Base-by-base conservation (phyloP, 805 yeast genomes). In the Yamadazyma insecticola region DNA sequence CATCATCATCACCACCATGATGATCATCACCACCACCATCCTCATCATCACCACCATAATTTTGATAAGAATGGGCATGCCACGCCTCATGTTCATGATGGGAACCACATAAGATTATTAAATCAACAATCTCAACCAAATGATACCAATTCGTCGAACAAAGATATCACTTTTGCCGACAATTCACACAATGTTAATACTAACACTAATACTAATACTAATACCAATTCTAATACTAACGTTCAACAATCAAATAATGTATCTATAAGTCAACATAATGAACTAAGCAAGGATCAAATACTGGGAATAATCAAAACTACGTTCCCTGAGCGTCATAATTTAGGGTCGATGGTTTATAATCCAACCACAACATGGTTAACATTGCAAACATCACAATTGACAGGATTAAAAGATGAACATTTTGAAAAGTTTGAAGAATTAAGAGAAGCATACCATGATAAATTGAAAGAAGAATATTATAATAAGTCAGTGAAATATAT, bases 291-390 rank as follows among this genome's bases (percentile, higher is more conserved):
- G 11, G 35, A 32, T 9, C 48, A 48, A 22, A 43, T 57, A 9
- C 28, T 29, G 6, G 51, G 50, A 13, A 16, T 58, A 5, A 40
- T 57, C 13, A 28, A 39, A 16, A 51, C 53, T 24, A 38, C 43
- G 16, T 60, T 55, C 37, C 66, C 67, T 0, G 30, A 38, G 6
- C 45, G 67, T 14, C 56, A 45, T 20, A 57, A 67, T 36, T 53
- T 81, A 7, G 85, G 85, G 0, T 60, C 75, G 1, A 52, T 80
- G 4, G 50, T 79, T 0, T 84, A 85, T 49, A 70, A 68, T 26
- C 72, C 76, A 6, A 65, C 67, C 13, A 77, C 80, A 10, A 75
- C 81, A 0, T 59, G 61, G 57, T 50, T 56, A 1, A 58, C 72
- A 0, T 36, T 63, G 15, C 68, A 63, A 29, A 40, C 44, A 4